Percentiles rank a stretch among this genome's conserved stretches.
Evolutionary conservation across 768 basidiomycete species (phyloP).

Genomic region (Gymnopilus dilepis): DNA sequence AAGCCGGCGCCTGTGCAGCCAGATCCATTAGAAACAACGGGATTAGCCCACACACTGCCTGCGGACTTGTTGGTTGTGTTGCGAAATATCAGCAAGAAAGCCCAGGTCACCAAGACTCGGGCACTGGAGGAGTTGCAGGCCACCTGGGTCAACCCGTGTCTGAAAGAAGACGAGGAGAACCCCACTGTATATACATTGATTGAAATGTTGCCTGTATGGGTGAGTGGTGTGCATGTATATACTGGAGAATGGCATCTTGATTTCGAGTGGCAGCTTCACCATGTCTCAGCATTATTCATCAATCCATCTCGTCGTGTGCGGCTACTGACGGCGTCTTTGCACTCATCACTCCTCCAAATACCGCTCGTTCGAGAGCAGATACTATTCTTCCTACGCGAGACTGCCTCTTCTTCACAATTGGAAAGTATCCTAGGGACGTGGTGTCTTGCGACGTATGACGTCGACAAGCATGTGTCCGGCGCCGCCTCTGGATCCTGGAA

Average conservation of each 20-base stretch:
- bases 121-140: constrained; percentile 84
- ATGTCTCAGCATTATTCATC: constrained; percentile 79
- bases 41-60: constrained; percentile 74
- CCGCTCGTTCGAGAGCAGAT: constrained; percentile 52
- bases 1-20: constrained; percentile 76
- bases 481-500: constrained; percentile 62
- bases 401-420: constrained; percentile 51
- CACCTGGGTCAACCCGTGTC: constrained; percentile 65
- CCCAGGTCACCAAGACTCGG: constrained; percentile 79
- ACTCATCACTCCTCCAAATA: constrained; percentile 68
- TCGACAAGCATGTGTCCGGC: constrained; percentile 64
- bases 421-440: constrained; percentile 73
- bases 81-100: constrained; percentile 86
- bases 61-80: constrained; percentile 85
- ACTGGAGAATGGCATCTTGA: constrained; percentile 4
- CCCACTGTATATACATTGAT: constrained; percentile 45
- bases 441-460: constrained; percentile 73
- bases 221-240: constrained; percentile 45
- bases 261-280: constrained; percentile 68
- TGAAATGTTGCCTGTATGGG: constrained; percentile 90
- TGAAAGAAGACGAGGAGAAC: constrained; percentile 47
- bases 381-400: constrained; percentile 53
- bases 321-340: constrained; percentile 60
- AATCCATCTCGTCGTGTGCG: constrained; percentile 83
- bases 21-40: constrained; percentile 88